A percentile compares a stretch with the other conserved stretches of the same genome.
Conservation (phyloP, 768 basidiomycete genomes). For the Russula vinacea region DNA sequence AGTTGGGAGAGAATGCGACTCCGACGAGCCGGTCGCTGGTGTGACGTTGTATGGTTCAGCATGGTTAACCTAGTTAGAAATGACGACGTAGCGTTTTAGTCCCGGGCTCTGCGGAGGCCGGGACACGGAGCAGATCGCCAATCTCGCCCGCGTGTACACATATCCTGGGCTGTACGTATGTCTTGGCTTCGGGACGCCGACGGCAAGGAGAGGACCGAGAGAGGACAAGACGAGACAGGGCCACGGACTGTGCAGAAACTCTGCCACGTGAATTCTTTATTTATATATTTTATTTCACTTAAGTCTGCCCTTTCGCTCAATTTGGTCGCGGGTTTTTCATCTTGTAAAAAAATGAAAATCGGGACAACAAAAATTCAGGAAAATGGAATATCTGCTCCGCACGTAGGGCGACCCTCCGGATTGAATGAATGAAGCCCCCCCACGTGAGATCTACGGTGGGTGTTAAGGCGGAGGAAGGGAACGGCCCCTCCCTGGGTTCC, state of each 20-base stretch:
- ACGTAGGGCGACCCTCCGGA: neutral
- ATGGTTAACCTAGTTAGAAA: slow-evolving; percentile 16
- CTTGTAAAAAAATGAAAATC: neutral
- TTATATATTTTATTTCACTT: neutral
- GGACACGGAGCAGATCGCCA: slow-evolving; percentile 20
- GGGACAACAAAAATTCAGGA: neutral
- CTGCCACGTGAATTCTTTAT: neutral
- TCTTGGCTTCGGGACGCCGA: slow-evolving; percentile 25
- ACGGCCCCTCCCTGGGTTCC: too few relatives aligned
- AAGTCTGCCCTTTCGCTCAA: slow-evolving; percentile 10
- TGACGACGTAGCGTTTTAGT: slow-evolving; percentile 26
- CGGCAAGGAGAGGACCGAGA: neutral
- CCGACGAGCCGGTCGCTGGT: slow-evolving; percentile 27
- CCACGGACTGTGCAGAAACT: neutral
- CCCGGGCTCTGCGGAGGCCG: slow-evolving; percentile 23
- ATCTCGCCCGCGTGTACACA: neutral
- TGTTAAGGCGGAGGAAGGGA: neutral
- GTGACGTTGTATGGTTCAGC: slow-evolving; percentile 23
- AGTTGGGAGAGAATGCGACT: slow-evolving; percentile 25
- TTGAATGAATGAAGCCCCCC: too few relatives aligned
- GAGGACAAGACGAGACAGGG: slow-evolving; percentile 1
- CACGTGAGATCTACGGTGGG: neutral
- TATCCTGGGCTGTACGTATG: neutral
- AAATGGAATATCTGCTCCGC: neutral
- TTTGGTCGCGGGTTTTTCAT: too few relatives aligned